Percentiles rank a stretch among this genome's conserved stretches.
These are phyloP conservation scores for Aspergillus carlsbadensis DNA, from an alignment of 495 filamentous ascomycete genomes.

Conservation along the genomic window DNA sequence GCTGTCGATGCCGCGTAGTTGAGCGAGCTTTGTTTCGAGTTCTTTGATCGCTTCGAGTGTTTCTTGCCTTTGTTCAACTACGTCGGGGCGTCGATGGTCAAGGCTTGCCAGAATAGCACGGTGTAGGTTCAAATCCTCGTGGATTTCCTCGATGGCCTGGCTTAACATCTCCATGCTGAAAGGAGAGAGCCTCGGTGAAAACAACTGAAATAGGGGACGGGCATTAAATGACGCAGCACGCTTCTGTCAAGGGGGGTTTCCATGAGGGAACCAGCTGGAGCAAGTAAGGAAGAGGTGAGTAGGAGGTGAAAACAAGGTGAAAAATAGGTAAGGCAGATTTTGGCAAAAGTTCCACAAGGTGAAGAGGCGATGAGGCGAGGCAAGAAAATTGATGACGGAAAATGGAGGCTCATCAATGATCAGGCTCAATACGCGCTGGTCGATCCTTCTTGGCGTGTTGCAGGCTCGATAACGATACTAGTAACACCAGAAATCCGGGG, in stretches of 20 bases:
- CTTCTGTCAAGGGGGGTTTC: background rate
- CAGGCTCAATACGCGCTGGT: background rate
- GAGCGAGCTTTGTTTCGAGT: conserved; percentile 22
- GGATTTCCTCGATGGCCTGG: conserved; percentile 26
- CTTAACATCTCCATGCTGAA: conserved; percentile 18
- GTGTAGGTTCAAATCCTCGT: conserved; percentile 39
- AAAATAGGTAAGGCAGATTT: background rate
- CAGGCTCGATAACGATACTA: background rate
- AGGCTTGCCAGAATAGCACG: conserved; percentile 40
- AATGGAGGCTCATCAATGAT: background rate
- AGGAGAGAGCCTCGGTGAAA: background rate
- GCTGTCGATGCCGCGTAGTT: conserved; percentile 15
- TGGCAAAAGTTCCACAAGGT: background rate
- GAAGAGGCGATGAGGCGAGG: background rate
- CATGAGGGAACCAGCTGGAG: background rate
- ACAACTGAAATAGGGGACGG: background rate
- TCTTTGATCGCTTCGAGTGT: conserved; percentile 20
- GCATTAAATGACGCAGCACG: background rate
- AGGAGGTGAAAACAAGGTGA: background rate
- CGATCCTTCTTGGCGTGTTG: conserved; percentile 6
- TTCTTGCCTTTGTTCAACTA: conserved; percentile 22
- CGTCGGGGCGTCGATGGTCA: conserved; percentile 30
- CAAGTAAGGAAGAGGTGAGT: background rate
- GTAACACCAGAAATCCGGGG: background rate
- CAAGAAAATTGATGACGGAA: background rate